A percentile compares a stretch with the other conserved stretches of the same genome.
These are phyloP conservation scores for Oryza officinalis DNA, from an alignment of 176 grass and related monocot genomes.

Conservation along the genomic window DNA sequence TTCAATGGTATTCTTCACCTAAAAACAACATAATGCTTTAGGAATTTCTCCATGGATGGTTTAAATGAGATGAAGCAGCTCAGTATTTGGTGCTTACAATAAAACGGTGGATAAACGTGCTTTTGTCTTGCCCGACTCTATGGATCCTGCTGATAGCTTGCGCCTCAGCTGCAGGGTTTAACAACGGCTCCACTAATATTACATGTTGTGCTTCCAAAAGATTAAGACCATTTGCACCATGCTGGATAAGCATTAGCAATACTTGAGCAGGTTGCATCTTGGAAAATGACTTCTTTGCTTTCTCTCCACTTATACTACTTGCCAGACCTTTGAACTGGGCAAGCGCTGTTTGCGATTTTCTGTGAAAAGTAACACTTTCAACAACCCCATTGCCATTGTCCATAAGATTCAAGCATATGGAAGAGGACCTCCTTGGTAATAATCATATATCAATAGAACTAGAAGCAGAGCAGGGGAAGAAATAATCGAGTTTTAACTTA, in stretches of 20 bases:
- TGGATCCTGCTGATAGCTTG: conserved; percentile 95
- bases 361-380: conserved; percentile 33
- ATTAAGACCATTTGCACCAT: conserved; percentile 96
- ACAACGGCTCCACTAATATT: conserved; percentile 78
- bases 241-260: conserved; percentile 87
- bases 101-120: conserved; percentile 92
- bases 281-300: conserved; percentile 28
- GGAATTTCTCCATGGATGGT: neutral
- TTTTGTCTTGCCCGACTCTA: conserved; percentile 90
- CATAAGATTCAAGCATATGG: conserved; percentile 27
- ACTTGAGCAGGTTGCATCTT: conserved; percentile 61
- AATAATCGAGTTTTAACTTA: neutral
- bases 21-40: conserved; percentile 12
- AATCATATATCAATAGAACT: conserved; percentile 10
- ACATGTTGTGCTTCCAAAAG: conserved; percentile 97
- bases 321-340: conserved; percentile 81
- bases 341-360: conserved; percentile 85
- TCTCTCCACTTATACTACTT: conserved; percentile 35
- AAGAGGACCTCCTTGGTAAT: neutral
- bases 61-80: neutral
- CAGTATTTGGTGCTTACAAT: conserved; percentile 46
- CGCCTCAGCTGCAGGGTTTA: conserved; percentile 87
- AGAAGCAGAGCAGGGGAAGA: conserved; percentile 1
- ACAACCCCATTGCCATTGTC: conserved; percentile 23
- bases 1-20: conserved; percentile 94